Base-by-base conservation (phyloP, 2,329 filamentous ascomycete genomes). In the Fusarium nematophilum region DNA sequence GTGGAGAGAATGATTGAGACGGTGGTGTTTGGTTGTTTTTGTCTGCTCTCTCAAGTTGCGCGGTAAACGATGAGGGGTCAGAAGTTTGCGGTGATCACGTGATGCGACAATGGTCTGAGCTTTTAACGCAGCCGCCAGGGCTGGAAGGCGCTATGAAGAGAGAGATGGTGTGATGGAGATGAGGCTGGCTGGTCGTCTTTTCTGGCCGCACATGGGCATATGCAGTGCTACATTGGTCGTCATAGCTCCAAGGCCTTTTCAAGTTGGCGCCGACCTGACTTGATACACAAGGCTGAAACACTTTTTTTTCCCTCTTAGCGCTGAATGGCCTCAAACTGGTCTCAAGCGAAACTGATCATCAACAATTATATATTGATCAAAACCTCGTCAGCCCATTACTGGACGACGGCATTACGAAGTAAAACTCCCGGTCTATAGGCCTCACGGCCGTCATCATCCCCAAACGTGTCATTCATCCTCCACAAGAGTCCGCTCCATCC, bases 1-100 rank as follows among this genome's bases (percentile, higher is more conserved):
- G 57, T 63, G 66, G 66, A 64, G 51, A 65, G 58, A 70, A 68
- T 62, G 57, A 50, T 46, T 58, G 39, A 53, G 54, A 64, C 64
- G 63, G 53, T 63, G 55, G 68, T 73, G 71, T 67, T 61, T 69
- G 69, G 42, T 55, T 73, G 66, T 73, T 73, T 73, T 73, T 73
- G 71, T 73, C 71, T 67, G 65, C 64, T 64, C 46, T 44, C 43
- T 25, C 47, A 40, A 29, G 38, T 44, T 42, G 38, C 45, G 46
- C 9, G 34, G 39, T 36, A 51, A 33, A 34, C 53, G 49, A 49
- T 48, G 64, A 59, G 57, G 61, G 61, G 61, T 56, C 58, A 62
- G 42, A 57, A 58, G 62, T 59, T 64, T 34, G 52, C 15, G 46
- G 34, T 53, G 52, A 57, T 68, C 66, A 68, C 66, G 66, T 68